Evolutionary conservation across 768 basidiomycete genomes (phyloP).

Genomic region (Dioszegia hungarica): DNA sequence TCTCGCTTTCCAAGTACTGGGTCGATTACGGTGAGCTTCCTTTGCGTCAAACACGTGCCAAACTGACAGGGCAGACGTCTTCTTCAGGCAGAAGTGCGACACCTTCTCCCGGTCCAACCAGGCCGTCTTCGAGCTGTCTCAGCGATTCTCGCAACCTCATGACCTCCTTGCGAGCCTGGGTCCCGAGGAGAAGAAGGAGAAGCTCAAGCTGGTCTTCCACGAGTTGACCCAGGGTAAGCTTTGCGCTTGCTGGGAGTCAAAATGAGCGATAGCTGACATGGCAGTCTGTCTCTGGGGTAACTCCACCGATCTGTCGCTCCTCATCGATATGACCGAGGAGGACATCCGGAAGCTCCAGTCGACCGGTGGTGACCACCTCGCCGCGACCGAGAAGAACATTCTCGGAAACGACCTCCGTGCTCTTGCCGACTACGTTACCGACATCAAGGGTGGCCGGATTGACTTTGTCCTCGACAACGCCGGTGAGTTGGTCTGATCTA

Average conservation of each 20-base stretch:
- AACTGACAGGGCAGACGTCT: conserved; percentile 57
- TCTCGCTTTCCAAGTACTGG: conserved; percentile 87
- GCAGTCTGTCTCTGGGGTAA: conserved; percentile 96
- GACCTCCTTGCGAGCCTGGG: conserved; percentile 55
- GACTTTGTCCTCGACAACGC: conserved; percentile 59
- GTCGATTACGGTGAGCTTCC: conserved; percentile 60
- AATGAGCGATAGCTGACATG: neutral
- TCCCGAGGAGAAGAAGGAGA: conserved; percentile 56
- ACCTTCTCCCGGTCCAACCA: conserved; percentile 88
- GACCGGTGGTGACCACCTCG: conserved; percentile 89
- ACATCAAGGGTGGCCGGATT: conserved; percentile 62
- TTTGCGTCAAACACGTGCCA: neutral
- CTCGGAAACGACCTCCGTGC: conserved; percentile 73
- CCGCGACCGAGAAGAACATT: conserved; percentile 94
- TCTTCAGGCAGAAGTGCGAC: conserved; percentile 93
- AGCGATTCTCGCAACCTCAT: conserved; percentile 82
- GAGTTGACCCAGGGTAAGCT: conserved; percentile 80
- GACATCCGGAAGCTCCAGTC: conserved; percentile 95
- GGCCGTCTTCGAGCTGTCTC: conserved; percentile 89
- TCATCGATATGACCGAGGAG: conserved; percentile 97
- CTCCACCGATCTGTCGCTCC: conserved; percentile 86
- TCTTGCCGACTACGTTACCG: conserved; percentile 57
- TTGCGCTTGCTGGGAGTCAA: neutral
- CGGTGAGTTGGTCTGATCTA: no score
- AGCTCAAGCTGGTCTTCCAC: conserved; percentile 70